Percentiles rank a stretch among this genome's conserved stretches.
Evolutionary conservation across 805 yeast species (phyloP).

Genomic region (Candida ponderosae): DNA sequence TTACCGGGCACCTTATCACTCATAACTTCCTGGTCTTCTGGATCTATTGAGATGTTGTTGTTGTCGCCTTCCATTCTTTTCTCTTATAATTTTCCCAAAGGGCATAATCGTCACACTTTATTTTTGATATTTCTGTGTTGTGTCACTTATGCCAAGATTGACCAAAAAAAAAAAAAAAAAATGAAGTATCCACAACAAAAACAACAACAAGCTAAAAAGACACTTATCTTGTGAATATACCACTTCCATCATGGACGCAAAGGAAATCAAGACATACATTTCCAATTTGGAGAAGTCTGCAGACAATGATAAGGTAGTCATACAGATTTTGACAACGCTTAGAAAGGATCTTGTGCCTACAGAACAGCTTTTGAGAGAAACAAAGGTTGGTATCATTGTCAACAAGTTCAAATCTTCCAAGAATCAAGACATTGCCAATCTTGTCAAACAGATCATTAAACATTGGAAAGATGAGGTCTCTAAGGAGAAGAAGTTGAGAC

Average conservation of each 20-base stretch:
- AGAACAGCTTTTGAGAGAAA: constrained; percentile 76
- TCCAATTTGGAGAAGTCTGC: constrained; percentile 67
- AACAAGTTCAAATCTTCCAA: constrained; percentile 71
- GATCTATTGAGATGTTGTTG: too few species aligned
- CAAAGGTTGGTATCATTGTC: constrained; percentile 95
- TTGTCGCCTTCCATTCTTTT: too few species aligned
- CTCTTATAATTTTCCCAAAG: too few species aligned
- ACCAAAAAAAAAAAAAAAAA: too few species aligned
- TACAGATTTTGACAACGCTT: constrained; percentile 58
- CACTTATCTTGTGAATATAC: too few species aligned
- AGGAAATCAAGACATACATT: constrained; percentile 64
- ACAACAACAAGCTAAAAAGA: too few species aligned
- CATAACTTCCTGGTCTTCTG: too few species aligned
- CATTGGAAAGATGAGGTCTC: constrained; percentile 88
- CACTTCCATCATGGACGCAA: constrained; percentile 49
- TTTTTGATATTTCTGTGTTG: too few species aligned
- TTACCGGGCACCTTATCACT: constrained; percentile 21
- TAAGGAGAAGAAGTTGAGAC: constrained; percentile 38
- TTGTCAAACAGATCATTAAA: constrained; percentile 78
- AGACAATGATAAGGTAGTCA: constrained; percentile 47
- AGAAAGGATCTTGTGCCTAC: constrained; percentile 74
- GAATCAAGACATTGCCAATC: constrained; percentile 56
- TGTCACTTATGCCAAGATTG: too few species aligned
- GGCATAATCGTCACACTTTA: too few species aligned
- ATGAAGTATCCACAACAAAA: too few species aligned